Percentiles rank a stretch among this genome's conserved stretches.
Conservation (phyloP, 768 basidiomycete species). For the Suillus bovinus region DNA sequence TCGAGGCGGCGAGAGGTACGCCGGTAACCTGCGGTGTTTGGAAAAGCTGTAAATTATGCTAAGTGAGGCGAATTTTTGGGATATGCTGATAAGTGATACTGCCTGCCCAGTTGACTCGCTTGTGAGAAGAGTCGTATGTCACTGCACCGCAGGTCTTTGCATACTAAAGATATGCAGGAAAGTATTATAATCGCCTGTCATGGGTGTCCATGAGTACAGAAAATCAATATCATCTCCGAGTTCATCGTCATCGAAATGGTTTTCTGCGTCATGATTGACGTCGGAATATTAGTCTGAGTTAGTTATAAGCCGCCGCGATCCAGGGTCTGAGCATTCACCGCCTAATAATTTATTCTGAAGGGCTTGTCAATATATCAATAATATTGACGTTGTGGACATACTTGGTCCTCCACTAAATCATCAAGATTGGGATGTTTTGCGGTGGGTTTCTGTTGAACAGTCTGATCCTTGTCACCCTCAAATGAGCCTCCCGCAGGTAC, state of each 20-base stretch:
- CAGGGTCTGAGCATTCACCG: slow-evolving; percentile 66
- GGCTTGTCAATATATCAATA: neutral
- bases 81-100: neutral
- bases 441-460: slow-evolving; percentile 34
- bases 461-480: too few relatives aligned
- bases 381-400: slow-evolving; percentile 23
- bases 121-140: neutral
- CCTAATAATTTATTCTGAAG: slow-evolving; percentile 64
- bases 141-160: neutral
- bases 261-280: too few relatives aligned
- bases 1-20: neutral
- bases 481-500: neutral
- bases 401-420: slow-evolving; percentile 64
- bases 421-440: slow-evolving; percentile 61
- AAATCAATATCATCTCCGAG: slow-evolving; percentile 71
- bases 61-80: too few relatives aligned
- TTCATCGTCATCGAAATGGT: slow-evolving; percentile 89
- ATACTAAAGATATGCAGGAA: neutral
- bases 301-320: slow-evolving; percentile 51
- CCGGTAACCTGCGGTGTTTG: neutral
- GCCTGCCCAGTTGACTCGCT: neutral
- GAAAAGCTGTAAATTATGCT: neutral
- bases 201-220: neutral
- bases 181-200: slow-evolving; percentile 19
- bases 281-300: too few relatives aligned